Base-by-base conservation (phyloP, 805 yeast species). In the Metschnikowia cerradonensis region DNA sequence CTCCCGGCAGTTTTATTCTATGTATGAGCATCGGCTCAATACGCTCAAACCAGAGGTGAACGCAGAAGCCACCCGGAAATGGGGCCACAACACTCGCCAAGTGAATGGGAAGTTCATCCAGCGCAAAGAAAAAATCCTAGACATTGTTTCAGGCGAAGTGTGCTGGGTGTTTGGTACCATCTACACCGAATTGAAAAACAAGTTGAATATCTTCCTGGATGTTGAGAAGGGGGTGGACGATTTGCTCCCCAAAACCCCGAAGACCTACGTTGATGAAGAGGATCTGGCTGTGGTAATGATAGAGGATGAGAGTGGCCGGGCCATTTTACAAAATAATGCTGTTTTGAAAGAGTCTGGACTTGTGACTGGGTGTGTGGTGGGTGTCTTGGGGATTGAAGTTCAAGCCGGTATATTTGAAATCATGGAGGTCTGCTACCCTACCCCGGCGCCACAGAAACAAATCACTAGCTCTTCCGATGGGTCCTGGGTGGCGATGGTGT, bases 231-330 rank as follows among this genome's bases (percentile, higher is more conserved):
- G 79, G 33, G 64, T 67, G 45, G 83, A 80, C 58, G 84, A 80
- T 34, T 75, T 75, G 11, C 67, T 79, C 46, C 80, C 80, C 2
- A 52, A 60, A 58, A 45, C 66, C 67, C 33, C 79, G 73, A 2
- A 68, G 49, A 54, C 62, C 56, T 59, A 62, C 43, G 51, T 65
- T 49, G 62, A 75, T 63, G 50, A 66, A 47, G 86, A 85, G 53
- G 70, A 76, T 7, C 86, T 81, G 56, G 78, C 82, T 0, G 64
- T 58, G 37, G 65, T 79, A 14, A 82, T 84, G 84, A 65, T 94
- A 34, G 98, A 94, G 66, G 99, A 94, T 67, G 97, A 90, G 61
- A 83, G 90, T 49, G 99, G 99, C 3, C 75, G 99, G 46, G 84
- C 96, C 6, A 65, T 82, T 32, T 68, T 94, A 20, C 83, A 80